Evolutionary conservation across 495 filamentous ascomycete species (phyloP).

Genomic region (Aspergillus baeticus): DNA sequence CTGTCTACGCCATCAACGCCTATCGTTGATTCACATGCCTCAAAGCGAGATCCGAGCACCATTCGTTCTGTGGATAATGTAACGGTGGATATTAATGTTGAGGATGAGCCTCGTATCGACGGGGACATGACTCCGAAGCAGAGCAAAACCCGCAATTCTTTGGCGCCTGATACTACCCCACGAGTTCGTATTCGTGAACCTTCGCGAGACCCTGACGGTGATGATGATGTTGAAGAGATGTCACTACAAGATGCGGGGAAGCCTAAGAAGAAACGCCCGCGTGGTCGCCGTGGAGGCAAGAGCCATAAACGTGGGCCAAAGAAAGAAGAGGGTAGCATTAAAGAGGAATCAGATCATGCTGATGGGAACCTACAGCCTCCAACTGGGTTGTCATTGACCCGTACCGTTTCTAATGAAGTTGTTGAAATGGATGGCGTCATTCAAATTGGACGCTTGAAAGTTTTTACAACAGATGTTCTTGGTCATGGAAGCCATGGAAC

Average conservation of each 20-base stretch:
- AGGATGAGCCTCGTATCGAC: conserved; percentile 17
- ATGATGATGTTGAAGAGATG: conserved; percentile 39
- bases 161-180: conserved; percentile 23
- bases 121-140: conserved; percentile 27
- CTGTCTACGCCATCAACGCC: conserved; percentile 48
- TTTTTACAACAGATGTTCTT: conserved; percentile 70
- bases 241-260: conserved; percentile 40
- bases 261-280: conserved; percentile 77
- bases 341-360: conserved; percentile 41
- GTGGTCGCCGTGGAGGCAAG: conserved; percentile 79
- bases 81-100: conserved; percentile 35
- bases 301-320: conserved; percentile 66
- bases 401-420: conserved; percentile 40
- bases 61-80: conserved; percentile 28
- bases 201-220: conserved; percentile 36
- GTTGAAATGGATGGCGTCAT: conserved; percentile 51
- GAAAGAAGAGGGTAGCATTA: conserved; percentile 39
- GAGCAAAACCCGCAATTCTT: conserved; percentile 21
- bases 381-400: conserved; percentile 47
- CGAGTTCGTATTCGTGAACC: conserved; percentile 46
- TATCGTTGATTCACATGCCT: conserved; percentile 27
- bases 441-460: conserved; percentile 69
- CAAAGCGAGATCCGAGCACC: conserved; percentile 27
- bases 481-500: conserved; percentile 85
- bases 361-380: conserved; percentile 40